These are phyloP conservation scores for Rhizopus microsporus DNA, from an alignment of 371 early-diverging fungal genomes.

Conservation along the genomic window DNA sequence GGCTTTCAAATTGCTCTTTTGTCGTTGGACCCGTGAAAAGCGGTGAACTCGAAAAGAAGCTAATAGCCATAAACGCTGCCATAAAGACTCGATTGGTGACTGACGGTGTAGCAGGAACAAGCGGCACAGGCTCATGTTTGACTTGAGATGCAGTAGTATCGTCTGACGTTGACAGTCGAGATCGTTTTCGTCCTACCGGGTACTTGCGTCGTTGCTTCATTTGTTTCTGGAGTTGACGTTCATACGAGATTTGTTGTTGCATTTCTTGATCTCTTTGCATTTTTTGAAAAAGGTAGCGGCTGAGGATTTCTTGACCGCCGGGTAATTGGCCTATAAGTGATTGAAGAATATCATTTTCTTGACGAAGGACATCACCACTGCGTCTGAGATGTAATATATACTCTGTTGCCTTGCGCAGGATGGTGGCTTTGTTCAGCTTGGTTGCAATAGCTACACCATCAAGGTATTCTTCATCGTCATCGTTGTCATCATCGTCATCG, in stretches of 20 bases:
- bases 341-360: constrained; percentile 57
- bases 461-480: constrained; percentile 58
- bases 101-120: constrained; percentile 1
- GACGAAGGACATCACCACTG: constrained; percentile 45
- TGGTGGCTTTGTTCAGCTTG: constrained; percentile 90
- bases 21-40: constrained; percentile 39
- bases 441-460: constrained; percentile 68
- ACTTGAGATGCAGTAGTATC: constrained; percentile 13
- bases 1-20: constrained; percentile 41
- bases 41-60: constrained; percentile 48
- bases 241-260: constrained; percentile 24
- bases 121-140: constrained; percentile 11
- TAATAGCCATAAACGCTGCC: constrained; percentile 49
- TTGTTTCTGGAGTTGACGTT: constrained; percentile 28
- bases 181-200: constrained; percentile 20
- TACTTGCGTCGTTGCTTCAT: constrained; percentile 32
- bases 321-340: constrained; percentile 54
- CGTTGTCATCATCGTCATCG: constrained; percentile 53
- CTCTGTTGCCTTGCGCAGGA: constrained; percentile 85
- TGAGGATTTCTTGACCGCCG: constrained; percentile 54
- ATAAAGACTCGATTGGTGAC: constrained; percentile 45
- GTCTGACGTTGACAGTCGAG: constrained; percentile 7
- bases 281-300: constrained; percentile 34
- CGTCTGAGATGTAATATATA: constrained; percentile 78
- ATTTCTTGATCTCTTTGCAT: constrained; percentile 38